phyloP scores from a whole-genome alignment of 2,329 filamentous ascomycete species.

The Acephala macrosclerotiorum region DNA sequence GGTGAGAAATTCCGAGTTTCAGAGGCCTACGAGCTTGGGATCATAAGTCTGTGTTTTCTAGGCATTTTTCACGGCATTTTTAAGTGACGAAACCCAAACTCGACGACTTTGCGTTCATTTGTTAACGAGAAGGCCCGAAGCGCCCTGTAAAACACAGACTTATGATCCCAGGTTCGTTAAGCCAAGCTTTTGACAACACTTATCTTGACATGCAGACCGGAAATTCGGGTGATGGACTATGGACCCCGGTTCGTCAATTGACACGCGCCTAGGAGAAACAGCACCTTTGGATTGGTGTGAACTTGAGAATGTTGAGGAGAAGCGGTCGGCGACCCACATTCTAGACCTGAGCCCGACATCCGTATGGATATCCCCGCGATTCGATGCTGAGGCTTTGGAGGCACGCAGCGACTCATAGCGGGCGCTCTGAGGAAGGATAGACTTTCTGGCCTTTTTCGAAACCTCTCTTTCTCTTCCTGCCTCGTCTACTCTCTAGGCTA shows the following conservation, averaged over 20 bases:
- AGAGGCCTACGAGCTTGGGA: too few species aligned
- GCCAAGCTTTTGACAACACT: not conserved
- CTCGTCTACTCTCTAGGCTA: too few species aligned
- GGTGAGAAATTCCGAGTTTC: not conserved
- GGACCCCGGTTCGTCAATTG: not conserved
- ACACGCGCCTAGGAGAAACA: not conserved
- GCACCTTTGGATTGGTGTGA: not conserved
- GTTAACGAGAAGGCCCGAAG: too few species aligned
- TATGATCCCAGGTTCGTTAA: too few species aligned
- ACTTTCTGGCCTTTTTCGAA: not conserved
- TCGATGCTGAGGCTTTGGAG: too few species aligned
- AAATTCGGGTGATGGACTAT: not conserved
- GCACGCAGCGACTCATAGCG: not conserved
- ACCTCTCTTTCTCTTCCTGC: too few species aligned
- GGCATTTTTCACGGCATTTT: too few species aligned
- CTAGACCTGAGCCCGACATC: not conserved
- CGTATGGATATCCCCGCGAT: not conserved
- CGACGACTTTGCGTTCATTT: too few species aligned
- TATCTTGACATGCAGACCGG: not conserved
- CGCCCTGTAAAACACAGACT: too few species aligned
- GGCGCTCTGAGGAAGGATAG: not conserved
- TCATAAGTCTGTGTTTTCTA: too few species aligned
- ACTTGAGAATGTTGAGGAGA: not conserved
- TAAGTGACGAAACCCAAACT: too few species aligned
- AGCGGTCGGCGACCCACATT: slow-evolving; percentile 8